Conservation (phyloP, 768 basidiomycete genomes). For the Boletus insuetus region DNA sequence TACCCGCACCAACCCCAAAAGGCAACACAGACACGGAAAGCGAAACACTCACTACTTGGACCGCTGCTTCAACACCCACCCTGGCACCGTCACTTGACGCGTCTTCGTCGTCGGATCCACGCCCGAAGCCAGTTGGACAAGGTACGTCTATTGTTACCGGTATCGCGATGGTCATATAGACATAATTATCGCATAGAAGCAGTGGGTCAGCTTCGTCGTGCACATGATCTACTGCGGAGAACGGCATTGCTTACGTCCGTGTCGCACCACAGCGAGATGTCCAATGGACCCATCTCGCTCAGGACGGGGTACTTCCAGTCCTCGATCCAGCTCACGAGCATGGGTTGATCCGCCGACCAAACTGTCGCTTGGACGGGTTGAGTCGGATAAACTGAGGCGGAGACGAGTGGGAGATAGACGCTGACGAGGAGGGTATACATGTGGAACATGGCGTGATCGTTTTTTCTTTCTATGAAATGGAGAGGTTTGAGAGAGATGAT, state of each 20-base stretch:
- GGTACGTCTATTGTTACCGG: slow-evolving; percentile 27
- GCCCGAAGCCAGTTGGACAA: slow-evolving; percentile 42
- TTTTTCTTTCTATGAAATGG: background rate
- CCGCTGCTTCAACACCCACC: slow-evolving; percentile 19
- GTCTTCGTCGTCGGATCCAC: slow-evolving; percentile 36
- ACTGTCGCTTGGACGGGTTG: slow-evolving; percentile 45
- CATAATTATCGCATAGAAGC: no score
- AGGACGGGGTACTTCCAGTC: slow-evolving; percentile 42
- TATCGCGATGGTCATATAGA: background rate
- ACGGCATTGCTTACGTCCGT: slow-evolving; percentile 35
- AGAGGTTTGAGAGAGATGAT: background rate
- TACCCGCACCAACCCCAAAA: no score
- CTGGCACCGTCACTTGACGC: slow-evolving; percentile 30
- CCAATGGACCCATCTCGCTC: slow-evolving; percentile 39
- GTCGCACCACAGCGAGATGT: slow-evolving; percentile 46
- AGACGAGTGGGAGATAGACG: slow-evolving; percentile 11
- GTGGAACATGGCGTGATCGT: slow-evolving; percentile 6
- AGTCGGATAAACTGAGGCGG: slow-evolving; percentile 49
- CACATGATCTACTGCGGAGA: background rate
- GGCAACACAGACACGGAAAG: background rate
- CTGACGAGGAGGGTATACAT: background rate
- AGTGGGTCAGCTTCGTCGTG: background rate
- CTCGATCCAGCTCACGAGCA: slow-evolving; percentile 50
- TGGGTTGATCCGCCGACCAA: slow-evolving; percentile 42
- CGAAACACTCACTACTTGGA: slow-evolving; percentile 32